These are phyloP conservation scores for Rutstroemia sydowiana DNA, from an alignment of 2,329 filamentous ascomycete species.

Conservation along the genomic window DNA sequence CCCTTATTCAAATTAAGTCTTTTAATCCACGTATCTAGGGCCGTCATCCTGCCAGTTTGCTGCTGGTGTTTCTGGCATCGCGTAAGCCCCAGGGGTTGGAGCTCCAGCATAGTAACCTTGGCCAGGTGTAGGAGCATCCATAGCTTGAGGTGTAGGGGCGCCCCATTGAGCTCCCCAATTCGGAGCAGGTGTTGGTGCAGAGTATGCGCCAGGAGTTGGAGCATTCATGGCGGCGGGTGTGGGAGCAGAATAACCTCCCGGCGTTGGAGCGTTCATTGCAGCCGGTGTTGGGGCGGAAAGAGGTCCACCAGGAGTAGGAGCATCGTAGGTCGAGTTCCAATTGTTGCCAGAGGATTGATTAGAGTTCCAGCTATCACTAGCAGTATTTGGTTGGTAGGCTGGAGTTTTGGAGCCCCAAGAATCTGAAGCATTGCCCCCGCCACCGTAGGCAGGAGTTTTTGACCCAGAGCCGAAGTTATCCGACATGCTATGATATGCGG, in stretches of 20 bases:
- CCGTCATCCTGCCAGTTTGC: conserved; percentile 38
- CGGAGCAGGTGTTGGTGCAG: conserved; percentile 62
- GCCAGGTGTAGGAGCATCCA: conserved; percentile 43
- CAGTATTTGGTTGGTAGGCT: conserved; percentile 63
- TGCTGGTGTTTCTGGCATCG: conserved; percentile 52
- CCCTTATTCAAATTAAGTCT: too few species aligned
- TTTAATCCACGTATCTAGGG: conserved; percentile 33
- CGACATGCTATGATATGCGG: conserved; percentile 43
- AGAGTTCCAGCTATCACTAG: conserved; percentile 38
- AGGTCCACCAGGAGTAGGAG: conserved; percentile 56
- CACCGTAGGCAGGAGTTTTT: conserved; percentile 70
- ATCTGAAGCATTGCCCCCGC: conserved; percentile 44
- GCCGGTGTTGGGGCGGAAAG: conserved; percentile 56
- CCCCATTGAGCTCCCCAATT: conserved; percentile 41
- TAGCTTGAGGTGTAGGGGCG: conserved; percentile 40
- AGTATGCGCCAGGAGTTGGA: conserved; percentile 39
- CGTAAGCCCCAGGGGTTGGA: conserved; percentile 29
- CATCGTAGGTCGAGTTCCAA: conserved; percentile 49
- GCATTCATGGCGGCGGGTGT: conserved; percentile 43
- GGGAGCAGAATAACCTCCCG: conserved; percentile 48
- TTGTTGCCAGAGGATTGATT: conserved; percentile 31
- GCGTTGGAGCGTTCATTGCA: conserved; percentile 62
- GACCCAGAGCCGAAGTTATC: conserved; percentile 61
- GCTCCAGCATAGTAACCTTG: conserved; percentile 27
- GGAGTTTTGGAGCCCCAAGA: conserved; percentile 60